A percentile compares a stretch with the other conserved stretches of the same genome.
These are phyloP conservation scores for Aureobasidium subglaciale DNA, from an alignment of 2,329 filamentous ascomycete genomes.

Conservation along the genomic window DNA sequence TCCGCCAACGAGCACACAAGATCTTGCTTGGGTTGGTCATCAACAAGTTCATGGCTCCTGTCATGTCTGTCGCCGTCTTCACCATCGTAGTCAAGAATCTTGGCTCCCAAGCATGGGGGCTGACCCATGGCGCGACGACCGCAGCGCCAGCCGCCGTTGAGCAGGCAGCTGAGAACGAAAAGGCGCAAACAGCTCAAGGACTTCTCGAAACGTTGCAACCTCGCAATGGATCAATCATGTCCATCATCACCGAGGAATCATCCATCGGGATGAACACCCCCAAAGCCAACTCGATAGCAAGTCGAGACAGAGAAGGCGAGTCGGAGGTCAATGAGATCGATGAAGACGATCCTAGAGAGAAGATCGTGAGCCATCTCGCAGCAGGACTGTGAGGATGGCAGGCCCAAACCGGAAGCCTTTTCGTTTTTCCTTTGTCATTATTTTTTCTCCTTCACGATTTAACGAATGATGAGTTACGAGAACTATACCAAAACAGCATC, in stretches of 20 bases:
- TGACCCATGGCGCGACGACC: neutral
- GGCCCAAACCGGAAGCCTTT: neutral
- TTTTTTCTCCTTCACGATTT: neutral
- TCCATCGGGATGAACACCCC: neutral
- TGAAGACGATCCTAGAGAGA: neutral
- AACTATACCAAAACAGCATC: neutral
- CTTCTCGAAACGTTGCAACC: neutral
- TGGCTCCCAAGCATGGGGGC: slow-evolving; percentile 20
- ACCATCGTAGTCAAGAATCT: slow-evolving; percentile 22
- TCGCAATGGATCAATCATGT: slow-evolving; percentile 5
- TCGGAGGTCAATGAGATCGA: slow-evolving; percentile 14
- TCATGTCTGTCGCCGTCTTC: slow-evolving; percentile 21
- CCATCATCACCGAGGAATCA: slow-evolving; percentile 7
- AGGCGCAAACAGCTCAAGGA: neutral
- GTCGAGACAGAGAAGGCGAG: neutral
- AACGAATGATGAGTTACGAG: slow-evolving; percentile 1
- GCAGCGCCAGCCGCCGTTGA: neutral
- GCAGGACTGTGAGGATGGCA: slow-evolving; percentile 5
- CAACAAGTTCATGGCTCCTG: slow-evolving; percentile 20
- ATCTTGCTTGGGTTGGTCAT: slow-evolving; percentile 21
- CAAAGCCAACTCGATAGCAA: neutral
- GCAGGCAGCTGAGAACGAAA: neutral
- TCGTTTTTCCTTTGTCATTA: neutral
- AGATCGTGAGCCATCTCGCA: slow-evolving; percentile 10
- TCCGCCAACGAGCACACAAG: slow-evolving; percentile 19